Evolutionary conservation across 2,329 filamentous ascomycete genomes (phyloP), one percentile per base, ranked within the genome.

Genomic region (Sclerotinia sclerotiorum): DNA sequence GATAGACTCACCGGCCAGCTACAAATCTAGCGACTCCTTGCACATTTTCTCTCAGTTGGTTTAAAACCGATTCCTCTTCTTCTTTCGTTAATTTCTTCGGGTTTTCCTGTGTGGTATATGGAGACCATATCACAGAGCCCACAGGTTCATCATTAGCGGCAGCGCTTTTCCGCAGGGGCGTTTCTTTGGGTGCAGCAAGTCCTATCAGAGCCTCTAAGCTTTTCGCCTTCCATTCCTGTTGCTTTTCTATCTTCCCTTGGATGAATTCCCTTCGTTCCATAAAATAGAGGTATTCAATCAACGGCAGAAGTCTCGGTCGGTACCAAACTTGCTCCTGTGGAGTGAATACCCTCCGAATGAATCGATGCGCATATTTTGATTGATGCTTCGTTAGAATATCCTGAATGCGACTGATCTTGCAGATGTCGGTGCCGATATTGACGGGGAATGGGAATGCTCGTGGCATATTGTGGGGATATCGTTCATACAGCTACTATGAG

Each of bases 401-500:
- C 3, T 42, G 52, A 44, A 97, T 87, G 67, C 93, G 88, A 0
- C 83, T 79, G 68, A 93, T 84, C 68, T 84, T 84, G 78, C 91
- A 93, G 68, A 97, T 90, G 77, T 97, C 93, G 60, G 87, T 94
- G 69, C 93, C 93, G 65, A 97, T 81, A 61, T 84, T 84, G 19
- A 94, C 76, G 0, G 87, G 82, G n/a, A 87, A 82, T 1, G 89
- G 88, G 73, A 94, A 92, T 0, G 81, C 80, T 48, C 70, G 72
- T 48, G 69, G 72, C 72, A 72, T 68, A 10, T 57, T 68, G 52
- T 6, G 39, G 48, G 13, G n/a, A 44, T n/a, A 11, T 19, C n/a
- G 21, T 46, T 65, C 63, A 65, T 32, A 48, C 71, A 48, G 57
- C 17, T 64, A n/a, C 8, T n/a, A 17, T 29, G 11, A 49, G 7